Evolutionary conservation across 2,329 filamentous ascomycete species (phyloP).

Genomic region (Cladosporium austrohemisphaericum): DNA sequence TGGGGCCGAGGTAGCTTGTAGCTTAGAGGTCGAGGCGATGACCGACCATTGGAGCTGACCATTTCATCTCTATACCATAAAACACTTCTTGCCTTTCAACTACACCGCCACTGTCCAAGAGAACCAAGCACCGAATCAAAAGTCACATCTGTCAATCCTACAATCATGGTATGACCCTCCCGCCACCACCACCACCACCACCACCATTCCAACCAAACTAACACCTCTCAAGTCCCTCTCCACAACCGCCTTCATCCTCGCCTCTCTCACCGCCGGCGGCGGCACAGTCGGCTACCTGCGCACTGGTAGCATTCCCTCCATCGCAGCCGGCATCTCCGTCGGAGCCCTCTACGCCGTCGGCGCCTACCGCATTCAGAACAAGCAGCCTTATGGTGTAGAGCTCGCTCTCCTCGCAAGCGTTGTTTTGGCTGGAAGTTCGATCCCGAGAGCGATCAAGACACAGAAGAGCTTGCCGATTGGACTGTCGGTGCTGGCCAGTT

Average conservation of each 20-base stretch:
- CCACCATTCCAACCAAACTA: background rate
- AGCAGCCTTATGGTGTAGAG: conserved; percentile 78
- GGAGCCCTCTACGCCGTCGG: conserved; percentile 75
- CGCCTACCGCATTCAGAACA: conserved; percentile 72
- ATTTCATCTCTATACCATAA: too few species aligned
- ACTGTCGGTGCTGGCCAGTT: conserved; percentile 72
- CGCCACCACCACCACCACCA: background rate
- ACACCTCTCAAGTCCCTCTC: conserved; percentile 11
- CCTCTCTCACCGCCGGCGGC: conserved; percentile 76
- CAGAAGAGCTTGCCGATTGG: conserved; percentile 80
- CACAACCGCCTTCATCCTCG: conserved; percentile 70
- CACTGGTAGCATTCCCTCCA: conserved; percentile 80
- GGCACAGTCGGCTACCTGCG: conserved; percentile 82
- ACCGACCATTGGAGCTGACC: background rate
- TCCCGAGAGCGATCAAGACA: conserved; percentile 80
- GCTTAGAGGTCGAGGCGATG: too few species aligned
- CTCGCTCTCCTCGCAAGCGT: conserved; percentile 82
- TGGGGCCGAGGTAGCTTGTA: background rate
- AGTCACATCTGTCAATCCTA: too few species aligned
- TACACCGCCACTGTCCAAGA: too few species aligned
- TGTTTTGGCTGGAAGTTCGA: conserved; percentile 76
- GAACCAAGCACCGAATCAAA: too few species aligned
- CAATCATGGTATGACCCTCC: conserved; percentile 1
- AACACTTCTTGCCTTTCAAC: too few species aligned
- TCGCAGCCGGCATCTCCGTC: conserved; percentile 79